Percentiles rank a stretch among this genome's conserved stretches.
Conservation (phyloP, 345 rosid genomes). For the Ailanthus altissimus region DNA sequence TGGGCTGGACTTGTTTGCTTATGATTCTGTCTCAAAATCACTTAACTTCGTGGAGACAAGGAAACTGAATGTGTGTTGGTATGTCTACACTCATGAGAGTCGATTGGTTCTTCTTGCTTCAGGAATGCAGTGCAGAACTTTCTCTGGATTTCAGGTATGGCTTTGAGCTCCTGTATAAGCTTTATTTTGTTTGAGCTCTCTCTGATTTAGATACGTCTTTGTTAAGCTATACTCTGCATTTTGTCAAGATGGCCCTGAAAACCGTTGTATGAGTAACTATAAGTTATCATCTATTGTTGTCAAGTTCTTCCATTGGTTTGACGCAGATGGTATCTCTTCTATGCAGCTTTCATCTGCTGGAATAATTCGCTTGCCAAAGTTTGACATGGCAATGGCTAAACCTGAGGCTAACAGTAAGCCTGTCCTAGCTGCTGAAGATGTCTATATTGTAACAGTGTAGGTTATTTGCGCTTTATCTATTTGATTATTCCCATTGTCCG, state of each 20-base stretch:
- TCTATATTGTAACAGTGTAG: slow-evolving; percentile 81
- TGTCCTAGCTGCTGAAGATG: slow-evolving; percentile 86
- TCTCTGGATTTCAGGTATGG: slow-evolving; percentile 88
- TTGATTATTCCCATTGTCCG: slow-evolving; percentile 12
- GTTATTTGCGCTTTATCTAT: slow-evolving; percentile 33
- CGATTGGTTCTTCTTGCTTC: slow-evolving; percentile 98
- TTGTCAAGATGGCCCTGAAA: background rate
- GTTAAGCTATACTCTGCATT: background rate
- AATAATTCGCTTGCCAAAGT: slow-evolving; percentile 80
- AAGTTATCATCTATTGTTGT: background rate
- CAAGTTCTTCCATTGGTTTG: slow-evolving; percentile 22
- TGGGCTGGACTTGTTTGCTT: slow-evolving; percentile 87
- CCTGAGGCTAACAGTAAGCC: slow-evolving; percentile 86
- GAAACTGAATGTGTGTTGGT: slow-evolving; percentile 77
- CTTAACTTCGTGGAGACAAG: slow-evolving; percentile 80
- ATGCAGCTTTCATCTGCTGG: slow-evolving; percentile 93
- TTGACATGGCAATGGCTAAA: slow-evolving; percentile 94
- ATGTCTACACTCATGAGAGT: slow-evolving; percentile 90
- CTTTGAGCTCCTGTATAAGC: slow-evolving; percentile 8
- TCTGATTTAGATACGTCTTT: slow-evolving; percentile 16
- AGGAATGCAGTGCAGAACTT: slow-evolving; percentile 90
- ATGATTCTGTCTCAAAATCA: slow-evolving; percentile 55
- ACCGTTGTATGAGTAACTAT: slow-evolving; percentile 7
- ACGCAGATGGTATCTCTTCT: slow-evolving; percentile 34
- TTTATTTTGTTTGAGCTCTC: background rate